Evolutionary conservation across 345 rosid genomes (phyloP).

Genomic region (Trapa incisa): DNA sequence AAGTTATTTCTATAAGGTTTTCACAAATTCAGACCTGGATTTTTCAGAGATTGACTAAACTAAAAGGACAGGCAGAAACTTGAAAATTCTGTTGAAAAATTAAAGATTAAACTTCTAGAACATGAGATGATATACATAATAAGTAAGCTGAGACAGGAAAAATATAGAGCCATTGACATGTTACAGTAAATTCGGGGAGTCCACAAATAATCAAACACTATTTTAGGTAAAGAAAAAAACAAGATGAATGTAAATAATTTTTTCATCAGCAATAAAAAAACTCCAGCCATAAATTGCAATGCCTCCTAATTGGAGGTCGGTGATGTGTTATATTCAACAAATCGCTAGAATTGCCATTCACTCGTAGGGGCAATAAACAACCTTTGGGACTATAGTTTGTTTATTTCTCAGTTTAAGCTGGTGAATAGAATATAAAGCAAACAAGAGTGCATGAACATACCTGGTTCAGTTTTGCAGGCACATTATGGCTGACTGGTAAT

Average conservation of each 20-base stretch:
- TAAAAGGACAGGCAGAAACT: background rate
- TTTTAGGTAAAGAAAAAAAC: background rate
- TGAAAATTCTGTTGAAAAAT: background rate
- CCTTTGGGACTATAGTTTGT: background rate
- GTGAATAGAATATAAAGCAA: background rate
- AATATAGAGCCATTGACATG: background rate
- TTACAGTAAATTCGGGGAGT: background rate
- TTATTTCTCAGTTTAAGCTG: constrained; percentile 1
- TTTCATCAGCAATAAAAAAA: background rate
- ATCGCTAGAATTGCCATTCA: background rate
- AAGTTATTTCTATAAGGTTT: background rate
- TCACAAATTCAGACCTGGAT: background rate
- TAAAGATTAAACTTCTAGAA: background rate
- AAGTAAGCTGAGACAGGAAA: background rate
- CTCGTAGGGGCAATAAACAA: background rate
- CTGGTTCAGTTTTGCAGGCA: constrained; percentile 38
- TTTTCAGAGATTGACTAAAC: background rate
- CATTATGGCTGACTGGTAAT: constrained; percentile 39
- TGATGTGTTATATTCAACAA: background rate
- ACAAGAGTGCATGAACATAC: constrained; percentile 22
- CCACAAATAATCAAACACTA: background rate
- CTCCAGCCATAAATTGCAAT: constrained; percentile 1
- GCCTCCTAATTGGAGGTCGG: background rate
- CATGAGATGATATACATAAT: background rate
- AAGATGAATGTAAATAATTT: background rate